These are phyloP conservation scores for Penicillium tannophilum DNA, from an alignment of 495 filamentous ascomycete genomes.

Conservation along the genomic window DNA sequence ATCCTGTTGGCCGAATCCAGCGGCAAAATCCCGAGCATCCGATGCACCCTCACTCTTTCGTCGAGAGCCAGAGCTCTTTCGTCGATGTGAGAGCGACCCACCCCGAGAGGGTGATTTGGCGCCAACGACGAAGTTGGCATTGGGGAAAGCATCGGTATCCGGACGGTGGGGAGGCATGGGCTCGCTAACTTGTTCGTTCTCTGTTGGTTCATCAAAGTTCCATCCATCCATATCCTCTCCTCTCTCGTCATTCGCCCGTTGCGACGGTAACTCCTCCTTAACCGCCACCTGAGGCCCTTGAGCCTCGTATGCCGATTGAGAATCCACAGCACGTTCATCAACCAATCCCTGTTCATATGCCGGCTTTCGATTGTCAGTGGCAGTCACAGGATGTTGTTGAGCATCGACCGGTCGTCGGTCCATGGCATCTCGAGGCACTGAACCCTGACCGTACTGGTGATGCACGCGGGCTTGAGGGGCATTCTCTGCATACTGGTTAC, in stretches of 20 bases:
- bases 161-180: constrained; percentile 63
- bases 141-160: constrained; percentile 83
- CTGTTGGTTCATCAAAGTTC: constrained; percentile 80
- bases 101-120: constrained; percentile 73
- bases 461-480: constrained; percentile 33
- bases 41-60: constrained; percentile 57
- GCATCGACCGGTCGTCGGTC: constrained; percentile 43
- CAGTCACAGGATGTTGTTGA: constrained; percentile 39
- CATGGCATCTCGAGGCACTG: constrained; percentile 30
- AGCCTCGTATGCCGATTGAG: constrained; percentile 59
- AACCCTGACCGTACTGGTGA: constrained; percentile 33
- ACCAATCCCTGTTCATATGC: constrained; percentile 38
- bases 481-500: constrained; percentile 48
- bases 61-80: constrained; percentile 78
- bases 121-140: constrained; percentile 68
- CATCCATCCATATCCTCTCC: constrained; percentile 72
- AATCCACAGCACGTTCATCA: constrained; percentile 59
- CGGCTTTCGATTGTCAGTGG: constrained; percentile 43
- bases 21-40: constrained; percentile 47
- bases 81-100: constrained; percentile 69
- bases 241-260: constrained; percentile 38
- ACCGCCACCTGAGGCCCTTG: constrained; percentile 51
- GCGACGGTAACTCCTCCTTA: constrained; percentile 36
- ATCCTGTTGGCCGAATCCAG: constrained; percentile 42
- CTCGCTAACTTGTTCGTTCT: constrained; percentile 46